Evolutionary conservation across 495 filamentous ascomycete species (phyloP).

Genomic region (Penicillium alfredii): DNA sequence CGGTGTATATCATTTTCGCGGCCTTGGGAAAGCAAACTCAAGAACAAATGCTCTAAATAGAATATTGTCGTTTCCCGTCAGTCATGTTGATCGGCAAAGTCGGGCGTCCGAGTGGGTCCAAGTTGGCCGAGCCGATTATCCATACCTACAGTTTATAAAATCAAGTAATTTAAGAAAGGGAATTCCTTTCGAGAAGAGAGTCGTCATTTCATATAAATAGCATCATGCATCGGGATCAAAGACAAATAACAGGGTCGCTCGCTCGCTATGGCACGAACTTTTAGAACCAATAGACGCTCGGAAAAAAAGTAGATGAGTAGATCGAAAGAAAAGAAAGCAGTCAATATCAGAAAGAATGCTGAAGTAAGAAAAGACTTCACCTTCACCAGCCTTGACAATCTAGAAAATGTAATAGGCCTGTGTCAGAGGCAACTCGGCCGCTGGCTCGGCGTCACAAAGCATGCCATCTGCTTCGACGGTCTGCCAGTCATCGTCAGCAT

Average conservation of each 20-base stretch:
- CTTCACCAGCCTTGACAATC: no score
- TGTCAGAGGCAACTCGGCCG: constrained; percentile 65
- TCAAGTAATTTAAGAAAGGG: no score
- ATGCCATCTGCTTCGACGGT: constrained; percentile 81
- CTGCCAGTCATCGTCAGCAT: constrained; percentile 6
- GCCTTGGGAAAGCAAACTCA: no score
- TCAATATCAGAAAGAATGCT: neutral
- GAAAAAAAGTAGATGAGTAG: neutral
- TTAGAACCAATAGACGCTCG: constrained; percentile 13
- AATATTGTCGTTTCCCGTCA: no score
- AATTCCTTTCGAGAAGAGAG: constrained; percentile 2
- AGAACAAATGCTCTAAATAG: no score
- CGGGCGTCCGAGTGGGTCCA: no score
- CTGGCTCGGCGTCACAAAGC: constrained; percentile 70
- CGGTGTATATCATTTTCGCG: no score
- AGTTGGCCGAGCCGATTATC: constrained; percentile 9
- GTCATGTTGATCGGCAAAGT: constrained; percentile 1
- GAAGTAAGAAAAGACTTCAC: neutral
- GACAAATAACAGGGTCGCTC: constrained; percentile 4
- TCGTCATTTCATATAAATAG: constrained; percentile 12
- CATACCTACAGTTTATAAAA: no score
- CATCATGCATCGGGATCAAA: constrained; percentile 3
- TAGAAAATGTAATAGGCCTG: constrained; percentile 79
- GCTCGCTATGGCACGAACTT: constrained; percentile 12
- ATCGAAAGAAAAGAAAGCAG: neutral